Conservation (phyloP, 441 rosid species). For the Macaranga tanarius region DNA sequence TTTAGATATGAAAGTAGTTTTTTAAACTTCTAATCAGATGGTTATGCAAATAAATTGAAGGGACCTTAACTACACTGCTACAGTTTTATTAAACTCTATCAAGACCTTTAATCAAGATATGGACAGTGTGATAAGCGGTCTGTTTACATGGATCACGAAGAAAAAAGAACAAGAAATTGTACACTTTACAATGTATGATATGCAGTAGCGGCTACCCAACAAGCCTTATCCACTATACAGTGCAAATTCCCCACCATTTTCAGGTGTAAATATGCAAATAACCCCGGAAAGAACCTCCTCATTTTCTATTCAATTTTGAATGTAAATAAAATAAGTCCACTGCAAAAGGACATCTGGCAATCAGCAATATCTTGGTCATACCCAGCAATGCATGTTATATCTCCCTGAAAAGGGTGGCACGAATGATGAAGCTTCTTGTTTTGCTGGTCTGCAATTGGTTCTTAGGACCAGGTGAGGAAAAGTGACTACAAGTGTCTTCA, state of each 20-base stretch:
- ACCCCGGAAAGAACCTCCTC: background rate
- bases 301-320: background rate
- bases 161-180: background rate
- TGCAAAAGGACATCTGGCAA: slow-evolving; percentile 12
- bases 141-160: background rate
- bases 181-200: background rate
- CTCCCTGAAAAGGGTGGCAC: background rate
- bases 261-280: background rate
- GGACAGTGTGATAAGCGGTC: no score
- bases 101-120: no score
- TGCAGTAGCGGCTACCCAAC: background rate
- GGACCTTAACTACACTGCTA: no score
- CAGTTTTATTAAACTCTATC: no score
- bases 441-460: background rate
- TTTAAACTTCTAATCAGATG: no score
- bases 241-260: slow-evolving; percentile 9
- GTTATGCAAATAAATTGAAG: no score
- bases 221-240: background rate
- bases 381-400: background rate
- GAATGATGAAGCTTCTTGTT: background rate
- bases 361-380: background rate
- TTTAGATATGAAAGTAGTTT: no score
- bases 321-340: background rate
- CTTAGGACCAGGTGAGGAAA: background rate
- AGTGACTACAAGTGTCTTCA: no score